Percentiles rank a stretch among this genome's conserved stretches.
These are phyloP conservation scores for Gossypium laxum DNA, from an alignment of 441 rosid genomes.

Conservation along the genomic window DNA sequence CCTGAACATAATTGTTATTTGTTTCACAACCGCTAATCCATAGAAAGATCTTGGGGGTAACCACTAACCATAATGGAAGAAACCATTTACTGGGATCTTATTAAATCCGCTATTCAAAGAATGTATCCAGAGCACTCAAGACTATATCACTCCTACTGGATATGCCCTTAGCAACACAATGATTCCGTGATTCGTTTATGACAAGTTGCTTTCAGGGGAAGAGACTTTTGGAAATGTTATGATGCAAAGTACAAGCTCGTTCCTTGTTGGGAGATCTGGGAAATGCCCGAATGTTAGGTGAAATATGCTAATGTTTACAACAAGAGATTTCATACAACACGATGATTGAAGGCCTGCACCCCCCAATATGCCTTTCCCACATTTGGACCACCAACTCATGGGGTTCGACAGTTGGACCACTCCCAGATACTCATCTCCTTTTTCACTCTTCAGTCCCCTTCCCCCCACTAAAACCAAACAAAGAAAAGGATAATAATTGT, in stretches of 20 bases:
- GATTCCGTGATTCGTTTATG: neutral
- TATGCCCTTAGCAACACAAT: neutral
- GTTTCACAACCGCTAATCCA: neutral
- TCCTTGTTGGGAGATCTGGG: neutral
- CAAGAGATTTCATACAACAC: conserved; percentile 23
- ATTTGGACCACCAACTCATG: conserved; percentile 32
- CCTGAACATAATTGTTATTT: neutral
- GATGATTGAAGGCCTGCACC: conserved; percentile 24
- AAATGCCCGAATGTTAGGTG: conserved; percentile 13
- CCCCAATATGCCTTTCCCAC: conserved; percentile 22
- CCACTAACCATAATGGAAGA: neutral
- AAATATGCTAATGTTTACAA: conserved; percentile 17
- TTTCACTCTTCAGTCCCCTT: neutral
- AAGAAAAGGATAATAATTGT: conserved; percentile 12
- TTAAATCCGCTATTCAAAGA: neutral
- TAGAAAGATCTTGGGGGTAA: neutral
- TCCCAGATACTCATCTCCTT: conserved; percentile 11
- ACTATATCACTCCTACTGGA: neutral
- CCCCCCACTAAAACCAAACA: conserved; percentile 8
- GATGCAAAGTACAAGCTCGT: neutral
- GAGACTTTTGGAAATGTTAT: neutral
- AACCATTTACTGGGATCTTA: neutral
- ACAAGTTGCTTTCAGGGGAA: neutral
- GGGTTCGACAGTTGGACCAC: conserved; percentile 28
- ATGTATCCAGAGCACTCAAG: neutral